Percentiles rank a stretch among this genome's conserved stretches.
Conservation (phyloP, 441 rosid species). For the Omphalea diandra region DNA sequence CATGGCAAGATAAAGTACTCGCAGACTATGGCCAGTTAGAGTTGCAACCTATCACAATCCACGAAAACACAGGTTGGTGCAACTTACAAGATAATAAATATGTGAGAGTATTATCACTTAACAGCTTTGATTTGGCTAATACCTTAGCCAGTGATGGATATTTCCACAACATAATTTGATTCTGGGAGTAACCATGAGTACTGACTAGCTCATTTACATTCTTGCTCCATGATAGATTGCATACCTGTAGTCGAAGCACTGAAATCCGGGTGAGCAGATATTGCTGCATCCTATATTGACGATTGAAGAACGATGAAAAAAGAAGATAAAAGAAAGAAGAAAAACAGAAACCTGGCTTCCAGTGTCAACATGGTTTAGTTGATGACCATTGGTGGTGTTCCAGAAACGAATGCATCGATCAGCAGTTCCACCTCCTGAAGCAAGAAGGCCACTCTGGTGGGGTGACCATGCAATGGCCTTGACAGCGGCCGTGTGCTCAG, state of each 20-base stretch:
- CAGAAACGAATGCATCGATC: slow-evolving; percentile 96
- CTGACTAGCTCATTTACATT: too few relatives aligned
- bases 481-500: slow-evolving; percentile 96
- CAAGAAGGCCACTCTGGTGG: slow-evolving; percentile 89
- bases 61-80: slow-evolving; percentile 1
- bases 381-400: slow-evolving; percentile 94
- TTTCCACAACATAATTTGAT: too few relatives aligned
- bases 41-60: slow-evolving; percentile 62
- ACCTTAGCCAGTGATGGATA: too few relatives aligned
- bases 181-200: too few relatives aligned
- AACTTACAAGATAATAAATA: too few relatives aligned
- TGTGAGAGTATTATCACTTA: too few relatives aligned
- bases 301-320: too few relatives aligned
- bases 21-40: slow-evolving; percentile 83
- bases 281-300: too few relatives aligned
- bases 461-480: slow-evolving; percentile 99
- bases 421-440: slow-evolving; percentile 99
- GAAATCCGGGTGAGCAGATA: too few relatives aligned
- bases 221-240: too few relatives aligned
- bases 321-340: not conserved
- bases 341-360: slow-evolving; percentile 77
- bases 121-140: not conserved
- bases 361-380: slow-evolving; percentile 80
- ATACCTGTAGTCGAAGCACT: not conserved
- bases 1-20: slow-evolving; percentile 90